Conservation (phyloP, 2,329 filamentous ascomycete species). For the Beauveria caledonica region DNA sequence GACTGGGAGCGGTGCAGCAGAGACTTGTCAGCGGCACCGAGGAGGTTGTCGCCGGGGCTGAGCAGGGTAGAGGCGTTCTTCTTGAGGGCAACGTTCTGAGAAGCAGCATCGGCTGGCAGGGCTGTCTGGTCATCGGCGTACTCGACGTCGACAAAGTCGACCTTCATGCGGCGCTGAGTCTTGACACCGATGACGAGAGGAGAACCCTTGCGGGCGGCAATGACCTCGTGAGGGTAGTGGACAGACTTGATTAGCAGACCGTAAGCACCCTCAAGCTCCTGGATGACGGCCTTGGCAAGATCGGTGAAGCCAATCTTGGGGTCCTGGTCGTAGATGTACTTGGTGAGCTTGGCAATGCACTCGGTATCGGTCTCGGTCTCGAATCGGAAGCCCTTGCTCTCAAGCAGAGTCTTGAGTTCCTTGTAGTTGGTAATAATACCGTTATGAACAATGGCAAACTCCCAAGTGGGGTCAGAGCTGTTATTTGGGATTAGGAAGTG, state of each 20-base stretch:
- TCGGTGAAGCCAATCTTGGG: constrained; percentile 92
- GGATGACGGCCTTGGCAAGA: constrained; percentile 93
- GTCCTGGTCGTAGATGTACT: constrained; percentile 95
- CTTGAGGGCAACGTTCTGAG: constrained; percentile 94
- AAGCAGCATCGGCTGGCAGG: constrained; percentile 86
- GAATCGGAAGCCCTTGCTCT: constrained; percentile 93
- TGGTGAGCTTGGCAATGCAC: constrained; percentile 97
- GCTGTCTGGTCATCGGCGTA: constrained; percentile 78
- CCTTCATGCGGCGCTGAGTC: constrained; percentile 99
- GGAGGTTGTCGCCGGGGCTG: constrained; percentile 51
- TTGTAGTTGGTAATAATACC: constrained; percentile 99
- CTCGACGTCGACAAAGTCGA: constrained; percentile 98
- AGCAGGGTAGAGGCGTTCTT: constrained; percentile 66
- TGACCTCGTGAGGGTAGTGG: constrained; percentile 95
- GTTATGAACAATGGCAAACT: constrained; percentile 97
- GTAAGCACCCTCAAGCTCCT: constrained; percentile 96
- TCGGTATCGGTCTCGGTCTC: constrained; percentile 99
- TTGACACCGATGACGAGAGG: constrained; percentile 95
- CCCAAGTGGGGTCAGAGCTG: constrained; percentile 89
- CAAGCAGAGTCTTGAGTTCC: constrained; percentile 89
- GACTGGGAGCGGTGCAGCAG: constrained; percentile 97
- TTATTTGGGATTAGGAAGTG: background rate
- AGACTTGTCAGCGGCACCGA: constrained; percentile 93
- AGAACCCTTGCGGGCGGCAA: constrained; percentile 96
- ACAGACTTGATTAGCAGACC: constrained; percentile 97